Percentiles rank a stretch among this genome's conserved stretches.
These are phyloP conservation scores for Starmerella vitae DNA, from an alignment of 805 yeast species.

Conservation along the genomic window DNA sequence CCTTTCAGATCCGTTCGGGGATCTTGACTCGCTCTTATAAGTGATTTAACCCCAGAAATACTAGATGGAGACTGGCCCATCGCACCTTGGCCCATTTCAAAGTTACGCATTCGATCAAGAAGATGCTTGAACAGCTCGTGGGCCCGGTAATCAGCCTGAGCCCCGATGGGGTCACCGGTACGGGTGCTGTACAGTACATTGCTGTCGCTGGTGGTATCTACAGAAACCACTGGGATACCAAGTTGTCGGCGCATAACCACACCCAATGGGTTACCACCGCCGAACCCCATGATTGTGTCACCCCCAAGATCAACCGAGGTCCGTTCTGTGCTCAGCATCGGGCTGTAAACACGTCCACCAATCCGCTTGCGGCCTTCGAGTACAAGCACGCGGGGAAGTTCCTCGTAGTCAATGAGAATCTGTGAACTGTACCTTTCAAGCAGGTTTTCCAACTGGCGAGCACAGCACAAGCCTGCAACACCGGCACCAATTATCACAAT, in stretches of 20 bases:
- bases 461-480: constrained; percentile 90
- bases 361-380: constrained; percentile 31
- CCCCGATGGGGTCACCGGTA: constrained; percentile 25
- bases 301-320: constrained; percentile 31
- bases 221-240: constrained; percentile 29
- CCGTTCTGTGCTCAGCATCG: constrained; percentile 15
- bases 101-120: constrained; percentile 28
- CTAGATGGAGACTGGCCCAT: constrained; percentile 12
- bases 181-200: constrained; percentile 27
- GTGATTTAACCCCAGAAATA: constrained; percentile 29
- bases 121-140: constrained; percentile 28
- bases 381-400: constrained; percentile 30
- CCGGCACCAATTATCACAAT: constrained; percentile 90
- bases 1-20: constrained; percentile 26
- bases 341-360: constrained; percentile 33
- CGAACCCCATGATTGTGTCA: constrained; percentile 30
- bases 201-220: constrained; percentile 22
- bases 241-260: constrained; percentile 31
- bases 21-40: constrained; percentile 30
- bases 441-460: constrained; percentile 79
- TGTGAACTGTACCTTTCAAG: constrained; percentile 25
- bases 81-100: constrained; percentile 24
- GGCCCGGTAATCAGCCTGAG: constrained; percentile 25
- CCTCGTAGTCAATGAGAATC: constrained; percentile 28
- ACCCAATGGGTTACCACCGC: constrained; percentile 32